Evolutionary conservation across 768 basidiomycete genomes (phyloP).

Genomic region (Auriscalpium vulgare): DNA sequence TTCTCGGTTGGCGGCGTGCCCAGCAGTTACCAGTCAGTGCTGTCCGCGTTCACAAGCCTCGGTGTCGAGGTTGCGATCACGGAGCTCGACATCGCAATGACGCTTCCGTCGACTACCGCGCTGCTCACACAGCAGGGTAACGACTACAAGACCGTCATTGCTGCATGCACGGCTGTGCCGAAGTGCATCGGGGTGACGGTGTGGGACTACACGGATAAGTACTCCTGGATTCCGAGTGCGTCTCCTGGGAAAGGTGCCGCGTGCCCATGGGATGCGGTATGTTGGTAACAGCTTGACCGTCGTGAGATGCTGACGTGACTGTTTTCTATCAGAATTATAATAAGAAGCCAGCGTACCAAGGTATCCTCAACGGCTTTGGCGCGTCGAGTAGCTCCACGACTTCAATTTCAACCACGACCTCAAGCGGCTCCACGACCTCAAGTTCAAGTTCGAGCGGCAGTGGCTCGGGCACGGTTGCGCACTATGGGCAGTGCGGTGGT

Average conservation of each 20-base stretch:
- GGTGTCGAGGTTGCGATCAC: constrained; percentile 65
- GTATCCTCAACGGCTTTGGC: too few relatives aligned
- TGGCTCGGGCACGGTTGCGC: too few relatives aligned
- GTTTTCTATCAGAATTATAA: too few relatives aligned
- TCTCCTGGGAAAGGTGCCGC: constrained; percentile 28
- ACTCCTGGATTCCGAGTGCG: constrained; percentile 29
- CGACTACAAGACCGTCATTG: constrained; percentile 50
- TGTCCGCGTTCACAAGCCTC: constrained; percentile 47
- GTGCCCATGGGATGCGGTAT: constrained; percentile 22
- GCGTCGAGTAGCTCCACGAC: too few relatives aligned
- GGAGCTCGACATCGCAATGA: constrained; percentile 60
- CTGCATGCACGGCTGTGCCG: constrained; percentile 39
- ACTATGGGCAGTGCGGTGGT: too few relatives aligned
- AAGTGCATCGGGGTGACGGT: constrained; percentile 31
- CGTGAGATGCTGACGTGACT: too few relatives aligned
- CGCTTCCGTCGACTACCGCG: constrained; percentile 40
- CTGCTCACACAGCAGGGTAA: constrained; percentile 45
- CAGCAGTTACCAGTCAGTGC: constrained; percentile 34
- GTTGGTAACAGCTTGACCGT: background rate
- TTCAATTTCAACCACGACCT: too few relatives aligned
- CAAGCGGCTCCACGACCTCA: too few relatives aligned
- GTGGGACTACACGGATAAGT: constrained; percentile 37
- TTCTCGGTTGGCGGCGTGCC: constrained; percentile 47
- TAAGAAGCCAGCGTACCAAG: too few relatives aligned
- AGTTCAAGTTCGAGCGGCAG: too few relatives aligned